Evolutionary conservation across 768 basidiomycete species (phyloP), one percentile per base, ranked within the genome.

Genomic region (Tricholoma matsutake): DNA sequence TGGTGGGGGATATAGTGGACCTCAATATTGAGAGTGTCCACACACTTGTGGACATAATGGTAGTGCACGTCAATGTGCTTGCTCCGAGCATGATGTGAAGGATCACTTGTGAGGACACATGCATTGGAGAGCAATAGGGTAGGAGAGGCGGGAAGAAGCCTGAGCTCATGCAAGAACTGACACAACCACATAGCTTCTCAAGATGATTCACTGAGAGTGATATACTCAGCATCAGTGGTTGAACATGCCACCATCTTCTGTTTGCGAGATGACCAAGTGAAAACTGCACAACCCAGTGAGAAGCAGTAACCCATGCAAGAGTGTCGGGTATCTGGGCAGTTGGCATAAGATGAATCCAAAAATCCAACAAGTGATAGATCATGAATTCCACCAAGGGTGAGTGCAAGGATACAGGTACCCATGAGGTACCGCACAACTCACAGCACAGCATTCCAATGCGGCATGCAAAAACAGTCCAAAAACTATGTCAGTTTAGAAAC

Each of bases 51-150:
- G 16, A 78, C 57, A 54, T 69, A 74, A 58, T 81, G 75, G 56
- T 76, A 73, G 6, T 68, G 61, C 14, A 79, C 65, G 28, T 78
- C 71, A 49, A 81, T 75, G 64, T 81, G 80, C 60, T 78, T 79
- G 6, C 71, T 66, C 18, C 72, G 61, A 0, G 61, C 41, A 53
- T 79, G 77, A 59, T 67, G 67, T 6, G 64, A 56, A 1, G 74
- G 67, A 52, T 80, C 73, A 1, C 67, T 61, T 0, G 73, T 54
- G 2, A 78, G 64, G 2, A 54, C 57, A 25, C 0, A 75, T 67
- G 1, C 70, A 61, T 81, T 73, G 45, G 64, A 59, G 51, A 4
- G 59, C 28, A 61, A 64, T 35, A 34, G 28, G 56, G 32, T 73
- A 7, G 52, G 43, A 5, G 13, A 47, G 2, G 34, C 39, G 51